Evolutionary conservation across 163 green algal genomes (phyloP), one percentile per base, ranked within the genome.

Genomic region (Chlamydomonas reinhardtii): DNA sequence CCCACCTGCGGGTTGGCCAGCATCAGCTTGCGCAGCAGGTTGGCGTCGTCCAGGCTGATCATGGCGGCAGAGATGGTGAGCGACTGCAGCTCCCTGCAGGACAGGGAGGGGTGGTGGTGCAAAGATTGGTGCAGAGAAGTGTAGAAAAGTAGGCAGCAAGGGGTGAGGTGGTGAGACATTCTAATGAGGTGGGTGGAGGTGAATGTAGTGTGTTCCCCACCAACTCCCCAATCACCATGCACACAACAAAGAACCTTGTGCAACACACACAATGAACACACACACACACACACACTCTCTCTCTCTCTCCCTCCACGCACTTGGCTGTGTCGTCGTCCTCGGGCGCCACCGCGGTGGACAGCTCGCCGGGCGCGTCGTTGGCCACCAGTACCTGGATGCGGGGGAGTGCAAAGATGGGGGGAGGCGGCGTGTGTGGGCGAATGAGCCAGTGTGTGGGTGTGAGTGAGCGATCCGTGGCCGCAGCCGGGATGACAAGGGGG

Each of bases 341-440:
- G 12, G 96, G 94, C 22, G 94, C 93, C 59, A 96, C 93, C 91
- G 98, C 98, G 3, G 96, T 99, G 2, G 96, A 96, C 27, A 97
- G 85, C 22, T 84, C 79, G 43, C 97, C 96, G 37, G 74, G 54
- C 54, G 92, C 89, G 74, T 98, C 95, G 84, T 97, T 96, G 25
- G 95, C 94, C 22, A 98, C 92, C 32, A 98, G 73, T 70, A 92
- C 69, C 86, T 83, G 78, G 32, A 5, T 19, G 27, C 6, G 14
- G 27, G 19, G 22, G 32, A 2, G 37, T 48, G 62, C 29, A 12
- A 11, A 54, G 1, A 6, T 27, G 17, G 54, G 25, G 69, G 2
- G 32, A 25, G 22, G 71, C 15, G 19, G 12, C 12, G 20, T 32
- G 37, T 37, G 5, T 24, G 37, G 37, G 15, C 8, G 22, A 2